Conservation (phyloP, 768 basidiomycete species). For the Udeniomyces megalosporus region DNA sequence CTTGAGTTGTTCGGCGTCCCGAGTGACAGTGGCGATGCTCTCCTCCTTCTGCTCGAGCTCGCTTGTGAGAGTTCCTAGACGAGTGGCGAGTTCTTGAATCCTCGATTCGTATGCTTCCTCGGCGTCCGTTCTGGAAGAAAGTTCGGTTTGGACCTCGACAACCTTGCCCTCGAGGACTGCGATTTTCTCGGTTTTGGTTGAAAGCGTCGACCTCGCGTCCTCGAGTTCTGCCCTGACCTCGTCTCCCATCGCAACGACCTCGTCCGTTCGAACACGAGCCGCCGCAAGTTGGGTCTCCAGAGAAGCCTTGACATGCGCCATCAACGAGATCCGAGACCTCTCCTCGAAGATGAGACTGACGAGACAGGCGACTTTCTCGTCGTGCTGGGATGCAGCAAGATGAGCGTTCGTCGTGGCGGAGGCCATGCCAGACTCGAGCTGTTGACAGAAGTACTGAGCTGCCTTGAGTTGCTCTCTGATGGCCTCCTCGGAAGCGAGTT, state of each 20-base stretch:
- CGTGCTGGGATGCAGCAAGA: background rate
- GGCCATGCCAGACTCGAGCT: background rate
- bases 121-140: background rate
- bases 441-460: background rate
- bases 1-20: background rate
- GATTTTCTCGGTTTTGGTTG: background rate
- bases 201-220: no score
- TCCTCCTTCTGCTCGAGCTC: background rate
- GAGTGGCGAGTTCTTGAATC: background rate
- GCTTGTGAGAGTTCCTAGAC: background rate
- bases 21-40: background rate
- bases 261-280: no score
- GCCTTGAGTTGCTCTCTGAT: background rate
- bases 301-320: no score
- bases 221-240: no score
- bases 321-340: background rate
- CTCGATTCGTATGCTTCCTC: background rate
- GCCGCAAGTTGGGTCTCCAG: no score
- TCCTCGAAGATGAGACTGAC: background rate
- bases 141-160: background rate
- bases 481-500: background rate
- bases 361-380: conserved; percentile 1
- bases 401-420: background rate
- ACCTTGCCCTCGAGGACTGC: background rate
- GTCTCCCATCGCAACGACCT: no score